Percentiles rank a stretch among this genome's conserved stretches.
Evolutionary conservation across 2,329 filamentous ascomycete genomes (phyloP).

Genomic region (Aspergillus fumigatiaffinis): DNA sequence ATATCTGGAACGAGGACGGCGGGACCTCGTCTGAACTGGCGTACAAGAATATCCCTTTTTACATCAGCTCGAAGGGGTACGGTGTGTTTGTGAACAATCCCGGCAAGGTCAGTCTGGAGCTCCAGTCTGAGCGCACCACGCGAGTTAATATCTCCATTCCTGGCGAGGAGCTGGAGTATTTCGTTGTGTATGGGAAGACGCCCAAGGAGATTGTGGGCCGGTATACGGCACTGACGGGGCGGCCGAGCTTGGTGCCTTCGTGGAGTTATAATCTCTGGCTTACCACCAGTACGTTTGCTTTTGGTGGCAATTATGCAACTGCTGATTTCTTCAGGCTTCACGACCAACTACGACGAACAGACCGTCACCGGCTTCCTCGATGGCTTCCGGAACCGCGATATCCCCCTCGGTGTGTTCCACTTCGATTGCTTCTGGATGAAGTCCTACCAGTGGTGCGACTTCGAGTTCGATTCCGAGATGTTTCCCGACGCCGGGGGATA

Average conservation of each 20-base stretch:
- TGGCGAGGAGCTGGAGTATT: slow-evolving; percentile 68
- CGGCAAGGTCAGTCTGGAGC: slow-evolving; percentile 66
- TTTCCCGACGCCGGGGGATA: slow-evolving; percentile 66
- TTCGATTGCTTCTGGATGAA: slow-evolving; percentile 78
- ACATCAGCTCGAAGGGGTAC: slow-evolving; percentile 61
- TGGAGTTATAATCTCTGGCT: slow-evolving; percentile 78
- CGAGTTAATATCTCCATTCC: slow-evolving; percentile 67
- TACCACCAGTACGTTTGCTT: slow-evolving; percentile 49
- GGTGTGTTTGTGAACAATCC: slow-evolving; percentile 71
- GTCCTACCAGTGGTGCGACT: slow-evolving; percentile 71
- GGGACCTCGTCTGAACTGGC: slow-evolving; percentile 39
- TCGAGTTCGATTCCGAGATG: slow-evolving; percentile 63
- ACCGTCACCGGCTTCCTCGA: slow-evolving; percentile 65
- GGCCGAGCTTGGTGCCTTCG: slow-evolving; percentile 60
- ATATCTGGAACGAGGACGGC: slow-evolving; percentile 60
- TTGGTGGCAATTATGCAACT: not conserved
- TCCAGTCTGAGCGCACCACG: slow-evolving; percentile 69
- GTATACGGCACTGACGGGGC: slow-evolving; percentile 66
- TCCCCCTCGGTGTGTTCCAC: slow-evolving; percentile 68
- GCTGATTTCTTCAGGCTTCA: slow-evolving; percentile 51
- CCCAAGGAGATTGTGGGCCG: slow-evolving; percentile 68
- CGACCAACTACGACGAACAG: slow-evolving; percentile 66
- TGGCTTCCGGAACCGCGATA: slow-evolving; percentile 62
- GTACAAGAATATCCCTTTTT: slow-evolving; percentile 42
- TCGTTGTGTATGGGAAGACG: slow-evolving; percentile 66